Percentiles rank a stretch among this genome's conserved stretches.
These are phyloP conservation scores for Wickerhamomyces tratensis DNA, from an alignment of 805 yeast genomes.

Conservation along the genomic window DNA sequence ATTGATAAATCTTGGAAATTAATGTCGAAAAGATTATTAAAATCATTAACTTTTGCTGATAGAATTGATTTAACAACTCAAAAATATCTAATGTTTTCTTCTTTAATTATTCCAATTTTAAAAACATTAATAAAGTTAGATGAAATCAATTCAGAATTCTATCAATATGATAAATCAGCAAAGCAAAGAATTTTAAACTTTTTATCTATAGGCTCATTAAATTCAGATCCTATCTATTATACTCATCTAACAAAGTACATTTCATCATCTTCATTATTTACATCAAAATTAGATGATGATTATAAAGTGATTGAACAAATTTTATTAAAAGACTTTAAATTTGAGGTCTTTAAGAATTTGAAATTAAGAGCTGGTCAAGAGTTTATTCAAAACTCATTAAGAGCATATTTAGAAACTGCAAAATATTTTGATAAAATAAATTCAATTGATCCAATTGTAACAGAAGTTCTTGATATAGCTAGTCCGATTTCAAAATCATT, in stretches of 20 bases:
- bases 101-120: conserved; percentile 37
- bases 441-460: conserved; percentile 4
- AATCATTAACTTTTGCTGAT: conserved; percentile 21
- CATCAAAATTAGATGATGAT: conserved; percentile 9
- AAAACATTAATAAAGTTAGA: conserved; percentile 35
- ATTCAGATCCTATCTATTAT: conserved; percentile 43
- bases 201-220: conserved; percentile 42
- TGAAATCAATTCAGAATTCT: conserved; percentile 37
- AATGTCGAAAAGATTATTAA: conserved; percentile 22
- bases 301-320: conserved; percentile 17
- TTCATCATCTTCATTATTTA: conserved; percentile 6
- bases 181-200: conserved; percentile 35
- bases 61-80: conserved; percentile 17
- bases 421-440: conserved; percentile 2
- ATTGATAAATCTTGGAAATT: conserved; percentile 20
- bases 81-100: conserved; percentile 33
- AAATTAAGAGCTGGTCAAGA: conserved; percentile 21
- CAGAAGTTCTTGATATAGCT: conserved; percentile 8
- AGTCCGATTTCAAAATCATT: conserved; percentile 11
- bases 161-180: conserved; percentile 43
- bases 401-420: conserved; percentile 15
- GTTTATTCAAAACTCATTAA: conserved; percentile 22
- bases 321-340: conserved; percentile 18
- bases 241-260: conserved; percentile 14
- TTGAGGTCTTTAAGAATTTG: conserved; percentile 19